phyloP scores from a whole-genome alignment of 192 early-diverging fungal species.

The Linnemannia hyalina region DNA sequence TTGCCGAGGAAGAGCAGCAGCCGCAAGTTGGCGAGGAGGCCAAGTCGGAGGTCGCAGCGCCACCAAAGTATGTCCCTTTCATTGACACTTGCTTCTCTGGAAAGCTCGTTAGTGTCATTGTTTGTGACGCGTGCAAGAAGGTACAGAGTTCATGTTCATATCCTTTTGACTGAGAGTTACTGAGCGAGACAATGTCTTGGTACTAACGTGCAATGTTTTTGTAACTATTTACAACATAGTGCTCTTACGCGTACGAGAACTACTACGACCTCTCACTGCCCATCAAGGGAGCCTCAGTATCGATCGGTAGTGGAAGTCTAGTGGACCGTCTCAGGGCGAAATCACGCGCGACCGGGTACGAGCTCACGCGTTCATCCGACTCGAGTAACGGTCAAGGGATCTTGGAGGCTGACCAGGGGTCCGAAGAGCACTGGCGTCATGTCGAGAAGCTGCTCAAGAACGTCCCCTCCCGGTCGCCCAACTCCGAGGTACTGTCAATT shows the following conservation, averaged over 20 bases:
- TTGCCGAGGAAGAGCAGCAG: background rate
- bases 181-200: background rate
- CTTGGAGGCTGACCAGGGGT: slow-evolving; percentile 23
- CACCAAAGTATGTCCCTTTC: slow-evolving; percentile 57
- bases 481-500: slow-evolving; percentile 32
- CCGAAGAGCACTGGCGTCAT: slow-evolving; percentile 29
- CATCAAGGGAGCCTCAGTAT: slow-evolving; percentile 39
- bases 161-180: background rate
- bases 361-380: slow-evolving; percentile 1
- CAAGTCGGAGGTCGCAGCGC: background rate
- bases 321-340: slow-evolving; percentile 17
- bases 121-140: slow-evolving; percentile 74
- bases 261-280: slow-evolving; percentile 74
- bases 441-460: slow-evolving; percentile 46
- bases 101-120: slow-evolving; percentile 71
- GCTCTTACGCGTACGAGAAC: slow-evolving; percentile 70
- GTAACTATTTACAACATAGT: slow-evolving; percentile 9
- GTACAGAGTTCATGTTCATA: slow-evolving; percentile 27
- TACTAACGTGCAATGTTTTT: background rate
- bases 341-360: slow-evolving; percentile 20
- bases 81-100: slow-evolving; percentile 80
- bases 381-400: slow-evolving; percentile 27
- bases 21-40: background rate
- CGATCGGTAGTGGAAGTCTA: slow-evolving; percentile 11
- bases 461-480: background rate